Conservation (phyloP, 2,329 filamentous ascomycete genomes). For the Xylaria multiplex region DNA sequence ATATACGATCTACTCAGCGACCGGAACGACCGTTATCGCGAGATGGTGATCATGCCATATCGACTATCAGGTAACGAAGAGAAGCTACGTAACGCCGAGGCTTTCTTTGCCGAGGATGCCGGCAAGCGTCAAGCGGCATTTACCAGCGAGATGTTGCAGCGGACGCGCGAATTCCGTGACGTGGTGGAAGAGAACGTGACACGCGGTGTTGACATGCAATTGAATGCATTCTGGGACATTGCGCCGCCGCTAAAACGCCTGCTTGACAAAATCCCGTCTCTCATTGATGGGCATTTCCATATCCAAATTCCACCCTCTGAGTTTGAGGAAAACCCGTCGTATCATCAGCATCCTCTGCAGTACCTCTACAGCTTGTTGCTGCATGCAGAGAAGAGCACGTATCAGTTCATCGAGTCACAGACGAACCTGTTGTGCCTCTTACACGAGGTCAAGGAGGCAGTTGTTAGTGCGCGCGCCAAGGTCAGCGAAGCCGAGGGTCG, state of each 20-base stretch:
- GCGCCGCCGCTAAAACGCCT: conserved; percentile 82
- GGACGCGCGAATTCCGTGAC: conserved; percentile 79
- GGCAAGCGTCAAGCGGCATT: conserved; percentile 76
- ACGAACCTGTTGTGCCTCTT: conserved; percentile 89
- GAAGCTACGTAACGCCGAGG: conserved; percentile 80
- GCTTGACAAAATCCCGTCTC: conserved; percentile 78
- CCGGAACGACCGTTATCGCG: conserved; percentile 86
- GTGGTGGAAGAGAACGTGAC: conserved; percentile 87
- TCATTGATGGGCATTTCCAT: conserved; percentile 60
- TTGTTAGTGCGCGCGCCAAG: conserved; percentile 70
- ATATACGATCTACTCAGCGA: conserved; percentile 86
- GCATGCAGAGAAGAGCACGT: conserved; percentile 90
- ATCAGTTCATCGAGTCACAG: conserved; percentile 97
- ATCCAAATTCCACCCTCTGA: conserved; percentile 83
- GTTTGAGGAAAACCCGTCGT: conserved; percentile 85
- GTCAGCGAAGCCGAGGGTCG: conserved; percentile 72
- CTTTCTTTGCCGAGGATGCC: conserved; percentile 85
- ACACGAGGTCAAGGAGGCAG: conserved; percentile 87
- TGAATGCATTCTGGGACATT: conserved; percentile 98
- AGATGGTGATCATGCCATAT: conserved; percentile 86
- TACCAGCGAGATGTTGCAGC: conserved; percentile 75
- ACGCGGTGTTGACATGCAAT: conserved; percentile 87
- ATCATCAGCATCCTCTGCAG: conserved; percentile 83
- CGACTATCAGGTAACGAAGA: conserved; percentile 76
- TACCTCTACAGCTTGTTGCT: conserved; percentile 87